Conservation (phyloP, 192 early-diverging fungal genomes). For the Coemansia sp. region DNA sequence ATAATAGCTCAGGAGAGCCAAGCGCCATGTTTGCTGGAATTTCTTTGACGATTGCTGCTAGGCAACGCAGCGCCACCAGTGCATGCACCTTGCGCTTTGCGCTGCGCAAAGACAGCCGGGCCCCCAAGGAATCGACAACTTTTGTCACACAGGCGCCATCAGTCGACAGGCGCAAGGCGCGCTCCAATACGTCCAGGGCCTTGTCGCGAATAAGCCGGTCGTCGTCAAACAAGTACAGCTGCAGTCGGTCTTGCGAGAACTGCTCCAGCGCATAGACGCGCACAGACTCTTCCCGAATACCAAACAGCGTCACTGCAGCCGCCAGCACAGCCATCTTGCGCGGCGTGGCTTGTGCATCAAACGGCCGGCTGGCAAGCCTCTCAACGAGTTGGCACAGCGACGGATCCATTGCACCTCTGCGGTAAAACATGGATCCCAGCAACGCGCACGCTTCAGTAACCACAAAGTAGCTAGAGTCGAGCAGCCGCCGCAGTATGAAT, state of each 20-base stretch:
- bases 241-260: slow-evolving; percentile 2
- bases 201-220: slow-evolving; percentile 44
- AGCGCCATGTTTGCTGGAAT: neutral
- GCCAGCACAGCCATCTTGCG: slow-evolving; percentile 27
- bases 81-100: neutral
- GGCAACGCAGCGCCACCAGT: slow-evolving; percentile 15
- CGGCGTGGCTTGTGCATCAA: slow-evolving; percentile 6
- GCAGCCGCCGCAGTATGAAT: slow-evolving; percentile 24
- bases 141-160: neutral
- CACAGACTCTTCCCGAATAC: neutral
- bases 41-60: slow-evolving; percentile 33
- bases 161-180: neutral
- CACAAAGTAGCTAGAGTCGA: slow-evolving; percentile 46
- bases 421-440: slow-evolving; percentile 18
- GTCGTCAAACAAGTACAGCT: slow-evolving; percentile 27
- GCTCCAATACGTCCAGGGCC: slow-evolving; percentile 46
- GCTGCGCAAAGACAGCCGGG: neutral
- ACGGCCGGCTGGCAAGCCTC: slow-evolving; percentile 7
- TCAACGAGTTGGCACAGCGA: slow-evolving; percentile 9
- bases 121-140: neutral
- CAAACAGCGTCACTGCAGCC: neutral
- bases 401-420: slow-evolving; percentile 4
- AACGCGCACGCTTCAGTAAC: slow-evolving; percentile 33
- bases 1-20: neutral
- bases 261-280: neutral